Evolutionary conservation across 495 filamentous ascomycete genomes (phyloP), one percentile per base, ranked within the genome.

Genomic region (Xylaria intraflava): DNA sequence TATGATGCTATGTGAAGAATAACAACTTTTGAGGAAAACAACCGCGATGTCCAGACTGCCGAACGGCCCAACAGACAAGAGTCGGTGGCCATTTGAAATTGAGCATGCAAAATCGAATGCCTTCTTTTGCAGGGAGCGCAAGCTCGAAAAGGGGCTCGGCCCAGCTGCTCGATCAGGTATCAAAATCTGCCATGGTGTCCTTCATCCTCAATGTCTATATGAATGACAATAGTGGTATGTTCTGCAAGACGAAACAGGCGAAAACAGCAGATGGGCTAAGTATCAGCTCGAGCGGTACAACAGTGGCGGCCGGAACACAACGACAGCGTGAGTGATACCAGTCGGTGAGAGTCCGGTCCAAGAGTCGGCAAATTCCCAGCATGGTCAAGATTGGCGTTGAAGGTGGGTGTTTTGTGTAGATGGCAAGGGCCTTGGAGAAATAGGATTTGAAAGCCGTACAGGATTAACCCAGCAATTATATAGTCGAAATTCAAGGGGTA

Each of bases 1-100:
- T 55, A 55, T 55, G 52, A 49, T 43, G 52, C 33, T 24, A n/a
- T 27, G 31, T 14, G 33, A 38, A 45, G 30, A 42, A 46, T 12
- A 46, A 46, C 24, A 46, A 53, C 50, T 53, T 53, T 53, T 53
- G 17, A 30, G 19, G n/a, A 38, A 38, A 30, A n/a, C 16, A 12
- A 35, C 42, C 16, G 33, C 43, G 40, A 33, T 35, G 17, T 26
- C 29, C 11, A 16, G 17, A 30, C 30, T 29, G 43, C 31, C 9
- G 31, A 39, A 16, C 12, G 22, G 33, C 38, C 17, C 7, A 27
- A 31, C 22, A 38, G 31, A 20, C 42, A 7, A 31, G 42, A 1
- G 22, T 38, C 10, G 23, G 22, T 19, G n/a, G 22, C 2, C n/a
- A 42, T 30, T 7, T 16, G 16, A 9, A n/a, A 16, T 31, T 5